phyloP scores from a whole-genome alignment of 1,284 basidiomycete species.

The Peniophora sp. region DNA sequence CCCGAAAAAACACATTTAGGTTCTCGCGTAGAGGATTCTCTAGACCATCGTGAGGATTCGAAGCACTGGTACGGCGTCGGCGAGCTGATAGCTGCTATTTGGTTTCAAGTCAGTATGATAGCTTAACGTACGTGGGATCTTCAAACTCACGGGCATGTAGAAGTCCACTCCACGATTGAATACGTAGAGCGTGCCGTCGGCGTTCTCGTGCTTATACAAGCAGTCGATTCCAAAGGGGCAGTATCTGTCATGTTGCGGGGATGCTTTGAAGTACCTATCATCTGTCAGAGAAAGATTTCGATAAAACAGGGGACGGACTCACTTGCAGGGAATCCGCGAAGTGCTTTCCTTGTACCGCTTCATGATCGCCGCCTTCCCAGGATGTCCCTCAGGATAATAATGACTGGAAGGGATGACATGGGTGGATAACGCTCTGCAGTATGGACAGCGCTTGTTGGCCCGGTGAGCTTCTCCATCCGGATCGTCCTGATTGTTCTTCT shows the following conservation, averaged over 20 bases:
- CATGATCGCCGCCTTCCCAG: conserved; percentile 41
- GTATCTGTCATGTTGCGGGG: conserved; percentile 34
- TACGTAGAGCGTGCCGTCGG: conserved; percentile 52
- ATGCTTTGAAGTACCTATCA: conserved; percentile 52
- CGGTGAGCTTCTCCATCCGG: conserved; percentile 44
- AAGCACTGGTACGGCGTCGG: too few species aligned
- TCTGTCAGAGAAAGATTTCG: not conserved
- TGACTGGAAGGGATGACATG: conserved; percentile 64
- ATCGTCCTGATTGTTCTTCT: conserved; percentile 42
- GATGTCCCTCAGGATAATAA: conserved; percentile 47
- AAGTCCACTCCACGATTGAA: conserved; percentile 47
- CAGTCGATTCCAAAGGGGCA: conserved; percentile 74
- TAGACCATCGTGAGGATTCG: too few species aligned
- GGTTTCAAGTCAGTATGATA: too few species aligned
- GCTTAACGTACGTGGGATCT: not conserved
- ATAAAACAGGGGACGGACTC: conserved; percentile 14
- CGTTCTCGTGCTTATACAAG: conserved; percentile 62
- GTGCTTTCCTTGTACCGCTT: conserved; percentile 63
- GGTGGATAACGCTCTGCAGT: conserved; percentile 55
- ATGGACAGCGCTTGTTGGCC: conserved; percentile 68
- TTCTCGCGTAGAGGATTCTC: too few species aligned
- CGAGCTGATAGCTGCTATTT: too few species aligned
- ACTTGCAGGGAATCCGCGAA: conserved; percentile 60
- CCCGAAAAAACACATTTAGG: too few species aligned
- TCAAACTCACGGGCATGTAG: conserved; percentile 36